Conservation (phyloP, 176 grass and related monocot species). For the Triticum dicoccoides region DNA sequence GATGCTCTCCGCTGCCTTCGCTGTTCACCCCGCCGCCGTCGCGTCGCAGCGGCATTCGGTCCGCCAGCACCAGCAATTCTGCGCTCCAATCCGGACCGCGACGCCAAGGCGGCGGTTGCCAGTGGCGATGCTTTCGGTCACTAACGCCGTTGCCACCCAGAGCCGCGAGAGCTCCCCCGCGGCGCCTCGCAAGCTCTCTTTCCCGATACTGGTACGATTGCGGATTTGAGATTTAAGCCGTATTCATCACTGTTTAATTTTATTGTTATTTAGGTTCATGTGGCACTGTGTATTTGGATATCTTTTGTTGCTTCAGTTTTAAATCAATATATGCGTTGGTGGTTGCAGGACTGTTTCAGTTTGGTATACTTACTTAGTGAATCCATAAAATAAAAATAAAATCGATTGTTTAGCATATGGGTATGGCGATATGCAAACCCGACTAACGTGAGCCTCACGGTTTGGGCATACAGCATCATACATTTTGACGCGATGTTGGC, state of each 20-base stretch:
- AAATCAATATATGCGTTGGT: neutral
- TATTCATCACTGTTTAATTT: neutral
- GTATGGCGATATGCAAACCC: neutral
- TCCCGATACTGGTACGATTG: constrained; percentile 42
- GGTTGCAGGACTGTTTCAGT: neutral
- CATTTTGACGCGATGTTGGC: neutral
- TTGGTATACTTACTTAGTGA: neutral
- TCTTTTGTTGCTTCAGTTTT: neutral
- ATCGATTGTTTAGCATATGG: neutral
- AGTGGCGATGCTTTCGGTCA: constrained; percentile 16
- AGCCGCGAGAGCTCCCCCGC: neutral
- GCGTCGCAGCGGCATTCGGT: neutral
- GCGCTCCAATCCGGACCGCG: neutral
- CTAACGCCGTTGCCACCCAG: constrained; percentile 3
- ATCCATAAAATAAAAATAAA: neutral
- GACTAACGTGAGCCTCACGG: neutral
- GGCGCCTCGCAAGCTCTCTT: constrained; percentile 24
- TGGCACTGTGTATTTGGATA: neutral
- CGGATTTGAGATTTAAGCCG: neutral
- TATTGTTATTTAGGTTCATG: neutral
- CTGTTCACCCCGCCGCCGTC: neutral
- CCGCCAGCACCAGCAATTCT: neutral
- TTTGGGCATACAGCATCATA: neutral
- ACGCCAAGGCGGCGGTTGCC: neutral
- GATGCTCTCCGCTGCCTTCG: constrained; percentile 29